Evolutionary conservation across 345 rosid genomes (phyloP), one percentile per base, ranked within the genome.

Genomic region (Citrus unshiu): DNA sequence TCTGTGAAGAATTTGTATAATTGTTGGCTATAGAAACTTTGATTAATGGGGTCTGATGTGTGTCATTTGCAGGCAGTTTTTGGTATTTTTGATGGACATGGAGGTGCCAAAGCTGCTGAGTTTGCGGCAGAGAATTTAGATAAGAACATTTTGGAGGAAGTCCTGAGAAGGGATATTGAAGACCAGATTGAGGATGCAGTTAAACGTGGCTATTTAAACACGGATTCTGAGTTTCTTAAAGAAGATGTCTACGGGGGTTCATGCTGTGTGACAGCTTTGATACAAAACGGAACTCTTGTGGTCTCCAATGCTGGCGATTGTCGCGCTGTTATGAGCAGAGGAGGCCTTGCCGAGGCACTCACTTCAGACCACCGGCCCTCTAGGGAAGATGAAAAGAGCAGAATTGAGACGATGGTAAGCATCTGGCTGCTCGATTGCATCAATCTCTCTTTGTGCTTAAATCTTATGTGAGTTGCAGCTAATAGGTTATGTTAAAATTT

Each of bases 61-160:
- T 68, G 77, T 7, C 2, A 37, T 66, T 27, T 78, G 73, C 83
- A 95, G 95, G 97, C 93, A 39, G 72, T 93, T 32, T 95, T 91
- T 80, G 97, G 98, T 72, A 85, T 95, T 27, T 95, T 87, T 67
- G 99, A 95, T 77, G 99, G 99, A 75, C 99, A 95, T 65, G 97
- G 98, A 61, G 97, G 98, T 27, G 80, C 82, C 3, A 87, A 89
- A 78, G 99, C 98, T 67, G 95, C 98, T 29, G 94, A 90, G 66
- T 95, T 89, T 46, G 97, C 97, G 0, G 93, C 98, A 10, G 63
- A 84, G 66, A 92, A 92, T 74, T 83, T 95, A 43, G 81, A 83
- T 12, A 89, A 88, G 81, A 91, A 92, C 73, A 91, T 90, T n/a
- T 54, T 82, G n/a, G 82, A 75, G 5, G 92, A 82, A 72, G 81